Base-by-base conservation (phyloP, 2,329 filamentous ascomycete species). In the Neonectria coccinea region DNA sequence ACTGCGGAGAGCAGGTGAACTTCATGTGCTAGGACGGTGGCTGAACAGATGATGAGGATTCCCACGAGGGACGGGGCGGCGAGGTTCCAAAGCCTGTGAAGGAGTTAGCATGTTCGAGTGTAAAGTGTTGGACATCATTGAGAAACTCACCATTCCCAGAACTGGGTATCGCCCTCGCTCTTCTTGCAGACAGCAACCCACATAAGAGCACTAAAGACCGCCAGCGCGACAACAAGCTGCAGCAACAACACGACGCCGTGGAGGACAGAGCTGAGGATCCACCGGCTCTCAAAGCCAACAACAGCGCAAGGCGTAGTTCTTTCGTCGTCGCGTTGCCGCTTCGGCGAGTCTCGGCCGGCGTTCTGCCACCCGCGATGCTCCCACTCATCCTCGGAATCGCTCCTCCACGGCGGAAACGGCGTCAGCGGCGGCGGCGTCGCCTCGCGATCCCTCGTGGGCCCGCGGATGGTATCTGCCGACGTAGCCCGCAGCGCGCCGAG, bases 161-260 rank as follows among this genome's bases (percentile, higher is more conserved):
- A 73, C 4, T 62, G 64, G 6, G 67, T 66, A 9, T 73, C 74
- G 0, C 61, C 39, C 3, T 71, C 69, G 1, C 62, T 62, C 60
- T 71, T 68, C 31, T 69, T 67, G 70, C 70, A 75, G 16, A 77
- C 60, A 2, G 71, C 69, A 39, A 74, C 65, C 59, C 74, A 75
- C 31, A 73, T 67, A 25, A 78, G 53, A 11, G 72, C 69, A 11
- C 74, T 68, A 22, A 76, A 70, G 18, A 77, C 68, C 0, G 44
- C 62, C 36, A 76, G 42, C n/a, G 73, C 66, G 9, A 70, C 70
- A 2, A 62, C 22, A 55, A 70, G 72, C 59, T 79, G 73, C 47
- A 73, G 10, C 20, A 44, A 67, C n/a, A 79, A 63, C 55, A 77
- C 62, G 41, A 74, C 55, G 9, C 68, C 72, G 33, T 77, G 76